phyloP scores from a whole-genome alignment of 192 early-diverging fungal genomes.

The Podila clonocystis region DNA sequence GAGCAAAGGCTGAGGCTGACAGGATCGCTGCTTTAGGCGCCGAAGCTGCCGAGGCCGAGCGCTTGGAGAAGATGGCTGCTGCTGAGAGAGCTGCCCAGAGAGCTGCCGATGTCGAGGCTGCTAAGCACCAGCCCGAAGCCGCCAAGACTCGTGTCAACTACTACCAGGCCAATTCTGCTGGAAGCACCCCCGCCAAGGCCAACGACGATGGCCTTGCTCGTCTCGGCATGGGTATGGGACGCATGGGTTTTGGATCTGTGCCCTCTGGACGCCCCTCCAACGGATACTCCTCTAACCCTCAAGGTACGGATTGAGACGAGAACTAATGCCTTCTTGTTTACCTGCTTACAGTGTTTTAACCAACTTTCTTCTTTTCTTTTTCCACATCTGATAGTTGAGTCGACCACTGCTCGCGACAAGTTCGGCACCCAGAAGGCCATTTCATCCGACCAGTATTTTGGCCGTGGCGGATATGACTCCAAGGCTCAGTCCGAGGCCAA shows the following conservation, averaged over 20 bases:
- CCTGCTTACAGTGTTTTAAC: not conserved
- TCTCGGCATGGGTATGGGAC: conserved; percentile 76
- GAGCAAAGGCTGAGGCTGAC: conserved; percentile 88
- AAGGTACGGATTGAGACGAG: conserved; percentile 11
- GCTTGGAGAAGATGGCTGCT: conserved; percentile 46
- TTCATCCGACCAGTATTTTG: conserved; percentile 94
- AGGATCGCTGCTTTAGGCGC: conserved; percentile 50
- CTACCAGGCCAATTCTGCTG: conserved; percentile 60
- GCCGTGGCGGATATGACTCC: conserved; percentile 74
- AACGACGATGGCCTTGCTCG: conserved; percentile 65
- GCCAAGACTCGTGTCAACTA: conserved; percentile 44
- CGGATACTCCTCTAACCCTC: conserved; percentile 24
- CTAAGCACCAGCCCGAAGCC: conserved; percentile 26
- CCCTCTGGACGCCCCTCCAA: conserved; percentile 25
- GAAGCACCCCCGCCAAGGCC: conserved; percentile 14
- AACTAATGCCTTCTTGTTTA: not conserved
- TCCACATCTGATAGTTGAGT: conserved; percentile 28
- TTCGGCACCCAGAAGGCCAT: conserved; percentile 89
- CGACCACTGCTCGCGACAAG: conserved; percentile 73
- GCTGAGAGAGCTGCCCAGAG: conserved; percentile 31
- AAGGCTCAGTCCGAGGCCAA: conserved; percentile 59
- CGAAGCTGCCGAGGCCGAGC: conserved; percentile 45
- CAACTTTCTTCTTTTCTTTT: not conserved
- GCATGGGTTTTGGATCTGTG: conserved; percentile 68
- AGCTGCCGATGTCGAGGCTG: conserved; percentile 23